Base-by-base conservation (phyloP, 352 stramenopile genomes). In the Paralagenidium karlingii region DNA sequence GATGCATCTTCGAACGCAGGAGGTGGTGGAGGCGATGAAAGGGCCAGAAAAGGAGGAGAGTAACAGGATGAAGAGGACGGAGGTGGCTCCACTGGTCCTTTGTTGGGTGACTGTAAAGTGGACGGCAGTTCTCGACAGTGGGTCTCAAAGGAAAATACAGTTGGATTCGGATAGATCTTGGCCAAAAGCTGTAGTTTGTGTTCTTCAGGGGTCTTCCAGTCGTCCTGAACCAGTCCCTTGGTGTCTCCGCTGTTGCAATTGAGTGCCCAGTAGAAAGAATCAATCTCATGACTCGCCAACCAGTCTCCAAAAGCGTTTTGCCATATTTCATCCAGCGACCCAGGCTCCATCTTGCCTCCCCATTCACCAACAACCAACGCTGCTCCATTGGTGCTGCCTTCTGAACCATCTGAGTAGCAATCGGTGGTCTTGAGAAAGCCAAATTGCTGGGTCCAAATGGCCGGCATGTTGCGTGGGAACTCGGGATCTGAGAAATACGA, bases 211-310 rank as follows among this genome's bases (percentile, higher is more conserved):
- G 61, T 80, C 24, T 41, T 53, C 71, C 71, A 85, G 49, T 85
- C 66, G 20, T 53, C 49, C 25, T 60, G 47, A 24, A 82, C 29
- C 3, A 85, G 47, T 5, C 68, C 73, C 30, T 80, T 58, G 7
- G 64, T 82, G 50, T 83, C 68, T 0, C 61, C 49, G 1, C 55
- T 65, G 34, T 83, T 82, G 2, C 63, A 64, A 38, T 86, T 83
- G 18, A 86, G 49, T 36, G 60, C 68, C 70, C 71, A 86, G 41
- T 76, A 78, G 39, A 86, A 58, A 11, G 51, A 53, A 3, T 47
- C 57, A 40, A 77, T 59, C 12, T 62, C 40, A 3, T 13, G 38
- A 0, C 20, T 13, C 16, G 53, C 25, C 16, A 59, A 18, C 29
- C 81, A 86, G 29, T 55, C 26, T 2, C 46, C 62, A 34, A 80